Percentiles rank a stretch among this genome's conserved stretches.
Conservation (phyloP, 2,329 filamentous ascomycete species). For the Ramularia collo-cygni region DNA sequence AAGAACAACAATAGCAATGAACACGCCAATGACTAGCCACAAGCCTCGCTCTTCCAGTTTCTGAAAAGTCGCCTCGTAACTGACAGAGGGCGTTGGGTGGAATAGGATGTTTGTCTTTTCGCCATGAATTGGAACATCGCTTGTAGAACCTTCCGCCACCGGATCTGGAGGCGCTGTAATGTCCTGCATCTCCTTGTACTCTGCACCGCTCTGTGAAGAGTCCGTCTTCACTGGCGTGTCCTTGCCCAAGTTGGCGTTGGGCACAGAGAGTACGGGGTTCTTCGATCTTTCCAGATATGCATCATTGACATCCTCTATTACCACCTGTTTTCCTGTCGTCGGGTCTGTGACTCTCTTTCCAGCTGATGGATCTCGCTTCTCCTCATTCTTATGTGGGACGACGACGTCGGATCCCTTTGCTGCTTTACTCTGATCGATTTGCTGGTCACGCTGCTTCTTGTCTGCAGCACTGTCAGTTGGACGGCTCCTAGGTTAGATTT, state of each 20-base stretch:
- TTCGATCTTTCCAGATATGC: constrained; percentile 63
- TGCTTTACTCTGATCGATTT: constrained; percentile 52
- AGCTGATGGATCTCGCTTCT: constrained; percentile 38
- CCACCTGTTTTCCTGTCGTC: constrained; percentile 69
- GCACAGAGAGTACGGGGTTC: constrained; percentile 71
- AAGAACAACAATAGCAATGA: constrained; percentile 65
- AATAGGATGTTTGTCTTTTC: constrained; percentile 96
- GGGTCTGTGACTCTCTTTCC: constrained; percentile 71
- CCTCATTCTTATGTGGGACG: constrained; percentile 42
- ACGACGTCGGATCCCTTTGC: constrained; percentile 31
- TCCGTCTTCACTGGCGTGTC: constrained; percentile 66
- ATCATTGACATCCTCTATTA: constrained; percentile 74
- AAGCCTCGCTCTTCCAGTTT: constrained; percentile 68
- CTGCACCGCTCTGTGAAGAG: constrained; percentile 61
- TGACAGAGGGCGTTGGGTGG: constrained; percentile 84
- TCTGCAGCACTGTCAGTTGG: constrained; percentile 35
- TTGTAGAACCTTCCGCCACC: constrained; percentile 71
- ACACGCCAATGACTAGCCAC: constrained; percentile 61
- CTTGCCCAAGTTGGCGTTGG: constrained; percentile 81
- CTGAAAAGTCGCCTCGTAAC: constrained; percentile 81
- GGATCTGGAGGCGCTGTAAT: constrained; percentile 87
- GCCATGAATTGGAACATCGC: constrained; percentile 89
- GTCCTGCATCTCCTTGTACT: constrained; percentile 82
- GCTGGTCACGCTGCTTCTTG: constrained; percentile 66
- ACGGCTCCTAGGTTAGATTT: too few species aligned